Base-by-base conservation (phyloP, 768 basidiomycete genomes). In the Crassisporium funariophilum region DNA sequence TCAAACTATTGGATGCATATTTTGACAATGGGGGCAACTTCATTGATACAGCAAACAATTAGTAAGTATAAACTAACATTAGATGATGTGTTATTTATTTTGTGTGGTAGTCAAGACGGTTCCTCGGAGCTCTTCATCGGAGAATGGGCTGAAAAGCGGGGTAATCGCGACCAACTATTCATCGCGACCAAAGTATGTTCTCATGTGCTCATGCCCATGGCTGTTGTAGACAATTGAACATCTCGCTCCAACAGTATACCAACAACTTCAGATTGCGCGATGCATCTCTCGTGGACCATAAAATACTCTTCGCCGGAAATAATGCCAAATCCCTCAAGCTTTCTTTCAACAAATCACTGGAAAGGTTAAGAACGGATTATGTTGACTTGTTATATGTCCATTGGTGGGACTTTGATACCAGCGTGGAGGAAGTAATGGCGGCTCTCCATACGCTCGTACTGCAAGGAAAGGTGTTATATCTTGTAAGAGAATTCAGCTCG, bases 401-500 rank as follows among this genome's bases (percentile, higher is more conserved):
- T 46, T 73, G 67, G 65, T 78, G 79, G 79, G 80, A 82, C 53
- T 80, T 65, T 47, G 61, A 69, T 11, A 78, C 77, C 5, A 65
- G 67, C 9, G 66, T 84, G 37, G 74, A 77, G 53, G 83, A 85
- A 60, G 62, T 83, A 22, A 81, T 84, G 79, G 69, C 74, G 40
- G 61, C 67, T 5, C 64, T 85, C 5, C 77, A 84, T 50, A 67
- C 66, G n/a, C 68, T 84, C 31, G 76, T 84, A 37, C 58, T 63
- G 5, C 56, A 66, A 23, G 75, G 82, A 16, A 82, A 83, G 52
- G 79, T 82, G 11, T 58, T 78, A 4, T 78, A 78, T 53, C 60
- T 70, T 4, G 70, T 67, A 44, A 34, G 43, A 23, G 22, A 11
- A 13, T 39, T 27, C 12, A 12, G 5, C 17, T 2, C 4, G 17